Evolutionary conservation across 2,329 filamentous ascomycete species (phyloP).

Genomic region (Alternaria sp.): DNA sequence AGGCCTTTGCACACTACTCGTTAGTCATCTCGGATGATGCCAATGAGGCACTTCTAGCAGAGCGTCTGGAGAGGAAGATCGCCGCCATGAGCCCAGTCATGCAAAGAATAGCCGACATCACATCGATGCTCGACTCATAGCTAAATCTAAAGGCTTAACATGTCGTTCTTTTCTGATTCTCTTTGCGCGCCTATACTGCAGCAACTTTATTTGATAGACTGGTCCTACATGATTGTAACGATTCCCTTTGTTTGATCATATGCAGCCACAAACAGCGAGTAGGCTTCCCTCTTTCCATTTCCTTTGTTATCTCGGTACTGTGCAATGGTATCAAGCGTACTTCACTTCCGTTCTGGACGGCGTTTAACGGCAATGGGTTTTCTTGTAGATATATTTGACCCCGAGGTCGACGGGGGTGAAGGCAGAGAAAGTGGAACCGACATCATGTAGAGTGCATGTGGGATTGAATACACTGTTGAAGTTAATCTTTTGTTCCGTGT

Average conservation of each 20-base stretch:
- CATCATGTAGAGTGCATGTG: conserved; percentile 4
- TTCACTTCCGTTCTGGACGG: conserved; percentile 5
- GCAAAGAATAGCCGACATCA: conserved; percentile 46
- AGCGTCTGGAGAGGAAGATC: conserved; percentile 47
- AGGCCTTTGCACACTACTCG: conserved; percentile 68
- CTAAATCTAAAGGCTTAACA: background rate
- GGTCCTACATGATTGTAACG: conserved; percentile 36
- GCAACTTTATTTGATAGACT: conserved; percentile 31
- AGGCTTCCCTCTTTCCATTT: conserved; percentile 7
- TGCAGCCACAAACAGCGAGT: conserved; percentile 9
- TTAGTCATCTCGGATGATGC: conserved; percentile 68
- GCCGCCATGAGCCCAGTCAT: conserved; percentile 45
- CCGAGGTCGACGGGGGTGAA: conserved; percentile 1
- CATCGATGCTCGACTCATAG: conserved; percentile 48
- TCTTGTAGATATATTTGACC: conserved; percentile 16
- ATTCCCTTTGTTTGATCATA: conserved; percentile 40
- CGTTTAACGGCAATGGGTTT: conserved; percentile 11
- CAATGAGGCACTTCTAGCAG: conserved; percentile 40
- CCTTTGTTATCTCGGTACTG: conserved; percentile 6
- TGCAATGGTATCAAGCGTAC: conserved; percentile 8
- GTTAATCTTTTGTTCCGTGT: background rate
- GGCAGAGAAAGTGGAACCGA: background rate
- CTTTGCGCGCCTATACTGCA: conserved; percentile 5
- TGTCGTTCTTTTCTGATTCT: conserved; percentile 4
- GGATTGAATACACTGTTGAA: conserved; percentile 8